A percentile compares a stretch with the other conserved stretches of the same genome.
phyloP scores from a whole-genome alignment of 2,329 filamentous ascomycete species.

The Ophiocordyceps sinensis region DNA sequence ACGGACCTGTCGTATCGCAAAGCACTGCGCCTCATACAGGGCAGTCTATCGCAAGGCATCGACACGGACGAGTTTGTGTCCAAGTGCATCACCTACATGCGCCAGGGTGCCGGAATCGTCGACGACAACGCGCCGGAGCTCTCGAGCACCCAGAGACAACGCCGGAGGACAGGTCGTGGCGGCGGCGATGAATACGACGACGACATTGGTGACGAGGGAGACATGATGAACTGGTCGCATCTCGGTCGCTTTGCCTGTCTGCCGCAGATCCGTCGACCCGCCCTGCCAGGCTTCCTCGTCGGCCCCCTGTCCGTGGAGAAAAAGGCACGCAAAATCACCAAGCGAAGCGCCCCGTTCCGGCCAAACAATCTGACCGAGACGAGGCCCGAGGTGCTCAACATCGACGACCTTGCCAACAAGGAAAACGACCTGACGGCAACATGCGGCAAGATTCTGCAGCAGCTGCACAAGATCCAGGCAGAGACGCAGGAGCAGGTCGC shows the following conservation, averaged over 20 bases:
- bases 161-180: constrained; percentile 19
- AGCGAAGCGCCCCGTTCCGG: constrained; percentile 57
- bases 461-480: constrained; percentile 36
- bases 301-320: constrained; percentile 85
- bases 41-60: constrained; percentile 58
- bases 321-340: constrained; percentile 54
- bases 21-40: constrained; percentile 58
- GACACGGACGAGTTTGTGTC: constrained; percentile 87
- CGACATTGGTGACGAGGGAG: constrained; percentile 56
- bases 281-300: constrained; percentile 69
- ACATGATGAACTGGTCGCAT: constrained; percentile 74
- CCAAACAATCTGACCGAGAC: constrained; percentile 55
- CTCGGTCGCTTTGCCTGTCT: constrained; percentile 67
- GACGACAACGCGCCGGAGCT: constrained; percentile 36
- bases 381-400: constrained; percentile 62
- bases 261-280: constrained; percentile 57
- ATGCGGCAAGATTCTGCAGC: constrained; percentile 58
- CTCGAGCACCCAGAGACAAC: constrained; percentile 32
- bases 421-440: constrained; percentile 67
- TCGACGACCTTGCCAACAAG: constrained; percentile 61
- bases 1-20: constrained; percentile 72
- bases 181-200: constrained; percentile 37
- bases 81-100: constrained; percentile 83
- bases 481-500: constrained; percentile 31
- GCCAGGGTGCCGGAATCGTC: constrained; percentile 41